Conservation (phyloP, 345 rosid species). For the Angophora floribunda region DNA sequence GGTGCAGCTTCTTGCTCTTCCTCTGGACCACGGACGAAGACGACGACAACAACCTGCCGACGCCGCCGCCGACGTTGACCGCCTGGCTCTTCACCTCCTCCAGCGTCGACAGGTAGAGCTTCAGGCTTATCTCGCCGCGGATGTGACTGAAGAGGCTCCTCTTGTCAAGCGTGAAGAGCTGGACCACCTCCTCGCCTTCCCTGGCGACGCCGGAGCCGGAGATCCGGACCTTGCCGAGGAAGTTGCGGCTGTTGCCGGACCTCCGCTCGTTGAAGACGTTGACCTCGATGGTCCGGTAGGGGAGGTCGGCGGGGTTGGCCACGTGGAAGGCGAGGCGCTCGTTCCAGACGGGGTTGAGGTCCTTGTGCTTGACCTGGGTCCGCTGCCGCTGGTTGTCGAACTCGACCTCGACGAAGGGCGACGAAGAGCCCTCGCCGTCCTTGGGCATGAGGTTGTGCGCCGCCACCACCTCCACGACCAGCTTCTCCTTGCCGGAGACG, state of each 20-base stretch:
- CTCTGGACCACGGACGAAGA: conserved; percentile 9
- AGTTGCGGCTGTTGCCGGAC: conserved; percentile 42
- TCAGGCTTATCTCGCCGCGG: conserved; percentile 55
- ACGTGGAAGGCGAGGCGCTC: conserved; percentile 58
- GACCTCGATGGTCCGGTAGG: conserved; percentile 43
- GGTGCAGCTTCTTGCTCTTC: conserved; percentile 39
- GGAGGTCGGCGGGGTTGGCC: conserved; percentile 34
- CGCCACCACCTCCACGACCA: conserved; percentile 57
- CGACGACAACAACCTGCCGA: conserved; percentile 2
- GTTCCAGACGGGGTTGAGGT: conserved; percentile 72
- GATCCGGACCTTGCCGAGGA: conserved; percentile 58
- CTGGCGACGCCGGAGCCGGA: conserved; percentile 32
- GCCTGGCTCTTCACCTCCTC: conserved; percentile 10
- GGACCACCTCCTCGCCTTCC: conserved; percentile 36
- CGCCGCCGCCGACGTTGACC: not conserved
- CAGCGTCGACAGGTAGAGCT: conserved; percentile 29
- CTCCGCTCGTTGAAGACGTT: conserved; percentile 53
- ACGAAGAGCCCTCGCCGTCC: conserved; percentile 73
- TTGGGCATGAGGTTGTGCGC: conserved; percentile 78
- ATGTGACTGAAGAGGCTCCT: conserved; percentile 62
- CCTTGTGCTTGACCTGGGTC: conserved; percentile 47
- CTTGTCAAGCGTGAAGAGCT: conserved; percentile 54
- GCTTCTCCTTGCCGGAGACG: conserved; percentile 31
- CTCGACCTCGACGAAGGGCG: conserved; percentile 65
- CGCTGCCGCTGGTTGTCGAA: conserved; percentile 50